phyloP scores from a whole-genome alignment of 306 rosid genomes.

The Arachis stenosperma region DNA sequence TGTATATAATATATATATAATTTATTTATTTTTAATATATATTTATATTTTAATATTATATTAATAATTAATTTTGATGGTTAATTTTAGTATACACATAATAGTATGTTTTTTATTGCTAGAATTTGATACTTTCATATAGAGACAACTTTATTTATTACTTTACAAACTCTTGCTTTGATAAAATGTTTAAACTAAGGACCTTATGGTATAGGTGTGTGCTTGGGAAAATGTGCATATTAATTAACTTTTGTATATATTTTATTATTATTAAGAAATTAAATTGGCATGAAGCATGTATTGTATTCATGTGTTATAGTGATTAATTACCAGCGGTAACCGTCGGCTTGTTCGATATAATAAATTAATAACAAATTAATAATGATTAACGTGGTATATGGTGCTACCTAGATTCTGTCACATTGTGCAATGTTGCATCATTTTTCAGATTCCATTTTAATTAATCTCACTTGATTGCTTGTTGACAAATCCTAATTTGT shows the following conservation, averaged over 20 bases:
- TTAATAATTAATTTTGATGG: no score
- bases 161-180: no score
- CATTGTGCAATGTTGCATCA: background rate
- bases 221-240: background rate
- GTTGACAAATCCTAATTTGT: background rate
- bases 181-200: background rate
- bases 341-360: background rate
- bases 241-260: background rate
- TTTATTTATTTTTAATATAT: no score
- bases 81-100: no score
- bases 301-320: background rate
- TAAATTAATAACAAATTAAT: background rate
- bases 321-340: conserved; percentile 1
- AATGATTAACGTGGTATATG: background rate
- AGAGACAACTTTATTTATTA: no score
- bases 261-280: background rate
- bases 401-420: background rate
- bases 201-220: no score
- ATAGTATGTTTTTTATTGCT: no score
- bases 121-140: no score
- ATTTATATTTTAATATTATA: no score
- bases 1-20: no score
- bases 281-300: background rate
- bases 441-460: conserved; percentile 1
- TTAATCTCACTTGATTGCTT: conserved; percentile 9